These are phyloP conservation scores for Phytophthora europaea DNA, from an alignment of 352 stramenopile species.

Conservation along the genomic window DNA sequence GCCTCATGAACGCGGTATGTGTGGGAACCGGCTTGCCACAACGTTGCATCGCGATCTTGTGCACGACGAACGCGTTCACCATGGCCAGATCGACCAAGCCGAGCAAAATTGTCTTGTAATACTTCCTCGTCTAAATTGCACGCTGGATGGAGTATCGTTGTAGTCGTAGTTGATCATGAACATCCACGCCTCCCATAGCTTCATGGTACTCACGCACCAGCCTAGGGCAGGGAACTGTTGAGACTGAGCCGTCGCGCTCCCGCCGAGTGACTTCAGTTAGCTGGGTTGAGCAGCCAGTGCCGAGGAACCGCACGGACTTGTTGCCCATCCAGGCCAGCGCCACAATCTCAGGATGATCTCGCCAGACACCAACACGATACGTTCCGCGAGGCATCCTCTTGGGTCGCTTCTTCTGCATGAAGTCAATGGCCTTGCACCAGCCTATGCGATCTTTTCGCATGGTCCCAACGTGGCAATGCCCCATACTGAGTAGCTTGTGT, in stretches of 20 bases:
- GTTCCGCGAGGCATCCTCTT: slow-evolving; percentile 7
- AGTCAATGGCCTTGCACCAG: slow-evolving; percentile 19
- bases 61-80: slow-evolving; percentile 32
- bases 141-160: too few species aligned
- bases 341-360: slow-evolving; percentile 9
- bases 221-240: too few species aligned
- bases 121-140: too few species aligned
- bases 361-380: slow-evolving; percentile 6
- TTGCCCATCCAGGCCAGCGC: slow-evolving; percentile 21
- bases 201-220: too few species aligned
- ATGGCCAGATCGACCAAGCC: slow-evolving; percentile 32
- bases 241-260: too few species aligned
- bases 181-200: too few species aligned
- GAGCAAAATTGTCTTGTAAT: slow-evolving; percentile 39
- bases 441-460: slow-evolving; percentile 15
- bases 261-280: too few species aligned
- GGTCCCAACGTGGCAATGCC: slow-evolving; percentile 18
- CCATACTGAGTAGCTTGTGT: slow-evolving; percentile 18
- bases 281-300: too few species aligned
- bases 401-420: slow-evolving; percentile 13
- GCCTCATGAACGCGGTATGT: slow-evolving; percentile 1
- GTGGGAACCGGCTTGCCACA: neutral
- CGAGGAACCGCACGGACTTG: too few species aligned
- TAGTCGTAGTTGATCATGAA: too few species aligned
- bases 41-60: slow-evolving; percentile 9